phyloP scores from a whole-genome alignment of 2,329 filamentous ascomycete genomes.

The Nothophaeocryptopus gaeumannii region DNA sequence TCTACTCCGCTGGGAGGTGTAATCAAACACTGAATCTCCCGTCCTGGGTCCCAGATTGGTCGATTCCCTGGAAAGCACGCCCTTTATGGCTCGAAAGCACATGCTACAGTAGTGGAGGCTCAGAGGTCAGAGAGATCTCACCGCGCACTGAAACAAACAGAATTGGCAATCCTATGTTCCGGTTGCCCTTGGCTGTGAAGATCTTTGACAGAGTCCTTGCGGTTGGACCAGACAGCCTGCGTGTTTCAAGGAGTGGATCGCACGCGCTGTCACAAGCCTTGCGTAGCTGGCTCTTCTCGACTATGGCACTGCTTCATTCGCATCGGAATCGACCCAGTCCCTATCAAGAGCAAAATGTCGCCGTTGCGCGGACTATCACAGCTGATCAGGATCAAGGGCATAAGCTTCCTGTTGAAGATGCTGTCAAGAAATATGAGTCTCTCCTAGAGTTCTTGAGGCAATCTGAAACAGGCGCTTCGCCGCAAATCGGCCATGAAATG shows the following conservation, averaged over 20 bases:
- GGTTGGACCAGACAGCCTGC: conserved; percentile 12
- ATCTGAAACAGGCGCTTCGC: conserved; percentile 2
- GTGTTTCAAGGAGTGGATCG: conserved; percentile 5
- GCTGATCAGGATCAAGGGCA: conserved; percentile 17
- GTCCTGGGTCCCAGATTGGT: conserved; percentile 21
- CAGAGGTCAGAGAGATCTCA: conserved; percentile 11
- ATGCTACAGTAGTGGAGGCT: conserved; percentile 19
- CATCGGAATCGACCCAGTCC: conserved; percentile 13
- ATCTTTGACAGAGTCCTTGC: conserved; percentile 17
- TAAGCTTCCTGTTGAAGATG: conserved; percentile 12
- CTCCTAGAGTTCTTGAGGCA: conserved; percentile 14
- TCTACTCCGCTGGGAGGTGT: conserved; percentile 17
- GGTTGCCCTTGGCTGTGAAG: conserved; percentile 18
- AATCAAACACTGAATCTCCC: conserved; percentile 19
- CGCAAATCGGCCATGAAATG: not conserved
- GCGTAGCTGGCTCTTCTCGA: conserved; percentile 17
- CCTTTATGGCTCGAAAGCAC: conserved; percentile 17
- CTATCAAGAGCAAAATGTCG: conserved; percentile 14
- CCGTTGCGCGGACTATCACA: conserved; percentile 19
- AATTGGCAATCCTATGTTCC: conserved; percentile 3
- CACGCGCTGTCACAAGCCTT: conserved; percentile 14
- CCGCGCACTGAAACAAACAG: conserved; percentile 6
- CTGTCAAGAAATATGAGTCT: conserved; percentile 14
- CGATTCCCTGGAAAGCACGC: conserved; percentile 17
- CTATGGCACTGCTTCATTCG: conserved; percentile 14